phyloP scores from a whole-genome alignment of 208 protist genomes.

The Trypanosomatidae sp. region DNA sequence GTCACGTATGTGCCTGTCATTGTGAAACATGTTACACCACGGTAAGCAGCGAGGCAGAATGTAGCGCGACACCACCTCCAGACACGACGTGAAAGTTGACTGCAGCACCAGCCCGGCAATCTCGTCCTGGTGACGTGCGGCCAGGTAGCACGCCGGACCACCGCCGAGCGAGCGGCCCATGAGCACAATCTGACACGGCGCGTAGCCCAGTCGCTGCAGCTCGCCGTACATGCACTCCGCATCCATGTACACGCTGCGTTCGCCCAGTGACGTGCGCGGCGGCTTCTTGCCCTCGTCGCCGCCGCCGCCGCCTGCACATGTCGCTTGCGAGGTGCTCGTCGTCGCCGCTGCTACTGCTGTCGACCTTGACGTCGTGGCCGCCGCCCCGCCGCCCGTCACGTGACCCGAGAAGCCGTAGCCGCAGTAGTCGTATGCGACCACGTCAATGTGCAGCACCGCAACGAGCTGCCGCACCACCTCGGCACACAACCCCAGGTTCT shows the following conservation, averaged over 20 bases:
- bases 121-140: constrained; percentile 35
- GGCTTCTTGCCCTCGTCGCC: too few species aligned
- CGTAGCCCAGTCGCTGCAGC: constrained; percentile 18
- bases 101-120: constrained; percentile 48
- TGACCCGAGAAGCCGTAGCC: constrained; percentile 57
- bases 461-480: constrained; percentile 12
- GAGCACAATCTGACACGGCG: constrained; percentile 23
- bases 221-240: constrained; percentile 52
- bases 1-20: constrained; percentile 22
- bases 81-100: constrained; percentile 59
- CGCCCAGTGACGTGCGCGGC: constrained; percentile 1
- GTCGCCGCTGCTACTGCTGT: too few species aligned
- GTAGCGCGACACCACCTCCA: constrained; percentile 19
- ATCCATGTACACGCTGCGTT: constrained; percentile 46
- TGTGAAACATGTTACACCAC: constrained; percentile 36
- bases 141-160: constrained; percentile 59
- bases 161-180: constrained; percentile 71
- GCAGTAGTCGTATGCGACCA: constrained; percentile 70
- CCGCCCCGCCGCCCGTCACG: neutral
- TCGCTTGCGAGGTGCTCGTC: too few species aligned
- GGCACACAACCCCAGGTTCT: constrained; percentile 34
- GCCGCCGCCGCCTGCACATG: too few species aligned
- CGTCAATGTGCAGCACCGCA: constrained; percentile 8
- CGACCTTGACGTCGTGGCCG: constrained; percentile 1
- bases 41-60: constrained; percentile 9